phyloP scores from a whole-genome alignment of 305 asterid genomes.

The Nicotiana rustica region DNA sequence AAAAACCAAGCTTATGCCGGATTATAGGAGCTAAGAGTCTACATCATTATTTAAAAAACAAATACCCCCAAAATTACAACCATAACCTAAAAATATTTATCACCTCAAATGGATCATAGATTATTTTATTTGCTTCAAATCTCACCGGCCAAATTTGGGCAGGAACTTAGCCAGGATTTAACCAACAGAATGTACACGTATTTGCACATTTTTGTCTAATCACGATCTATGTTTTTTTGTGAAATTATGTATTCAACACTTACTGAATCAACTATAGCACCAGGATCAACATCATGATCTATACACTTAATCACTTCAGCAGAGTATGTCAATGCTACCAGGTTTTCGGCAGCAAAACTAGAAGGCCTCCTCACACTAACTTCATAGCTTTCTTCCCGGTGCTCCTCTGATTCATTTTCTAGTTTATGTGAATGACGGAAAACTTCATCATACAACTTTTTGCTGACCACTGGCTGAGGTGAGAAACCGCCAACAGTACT shows the following conservation, averaged over 20 bases:
- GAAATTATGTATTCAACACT: slow-evolving; percentile 43
- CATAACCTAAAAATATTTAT: neutral
- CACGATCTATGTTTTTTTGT: neutral
- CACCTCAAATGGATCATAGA: neutral
- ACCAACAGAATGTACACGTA: slow-evolving; percentile 23
- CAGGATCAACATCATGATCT: slow-evolving; percentile 41
- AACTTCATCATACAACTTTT: slow-evolving; percentile 65
- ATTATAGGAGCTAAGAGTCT: neutral
- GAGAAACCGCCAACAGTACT: slow-evolving; percentile 57
- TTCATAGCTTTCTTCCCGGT: slow-evolving; percentile 51
- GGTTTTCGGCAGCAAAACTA: slow-evolving; percentile 59
- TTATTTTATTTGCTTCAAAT: slow-evolving; percentile 26
- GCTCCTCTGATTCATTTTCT: slow-evolving; percentile 41
- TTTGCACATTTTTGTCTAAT: slow-evolving; percentile 2
- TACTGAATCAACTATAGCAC: slow-evolving; percentile 50
- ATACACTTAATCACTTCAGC: slow-evolving; percentile 45
- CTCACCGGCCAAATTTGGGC: neutral
- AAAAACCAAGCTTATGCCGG: neutral
- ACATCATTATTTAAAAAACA: neutral
- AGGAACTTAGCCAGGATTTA: slow-evolving; percentile 22
- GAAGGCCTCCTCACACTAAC: slow-evolving; percentile 52
- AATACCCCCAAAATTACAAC: neutral
- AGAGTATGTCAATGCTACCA: slow-evolving; percentile 52
- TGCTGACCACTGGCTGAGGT: slow-evolving; percentile 77
- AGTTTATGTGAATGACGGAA: slow-evolving; percentile 55